Conservation (phyloP, 129 eudicot species). For the Ambrosia artemisiifolia region DNA sequence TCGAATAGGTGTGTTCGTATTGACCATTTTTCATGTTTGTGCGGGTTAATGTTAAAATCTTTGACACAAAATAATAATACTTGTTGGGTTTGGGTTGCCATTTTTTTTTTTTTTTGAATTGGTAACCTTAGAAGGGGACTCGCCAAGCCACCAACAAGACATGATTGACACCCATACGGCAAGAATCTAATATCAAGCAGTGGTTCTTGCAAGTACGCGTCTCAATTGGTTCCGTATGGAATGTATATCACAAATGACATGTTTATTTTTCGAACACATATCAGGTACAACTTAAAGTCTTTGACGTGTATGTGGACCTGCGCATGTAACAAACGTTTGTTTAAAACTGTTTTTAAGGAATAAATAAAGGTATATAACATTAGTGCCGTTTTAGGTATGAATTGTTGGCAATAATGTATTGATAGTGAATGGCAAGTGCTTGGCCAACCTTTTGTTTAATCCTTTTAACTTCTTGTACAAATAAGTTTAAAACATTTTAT, state of each 20-base stretch:
- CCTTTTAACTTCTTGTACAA: conserved; percentile 11
- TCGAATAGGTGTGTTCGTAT: too few species aligned
- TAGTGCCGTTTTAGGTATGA: conserved; percentile 14
- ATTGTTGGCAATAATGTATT: conserved; percentile 12
- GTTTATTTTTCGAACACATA: background rate
- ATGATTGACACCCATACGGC: too few species aligned
- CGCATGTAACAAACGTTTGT: conserved; percentile 9
- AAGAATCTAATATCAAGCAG: background rate
- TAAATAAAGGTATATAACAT: conserved; percentile 10
- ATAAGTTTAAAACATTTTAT: background rate
- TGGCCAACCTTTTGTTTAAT: conserved; percentile 3
- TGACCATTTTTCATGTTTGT: too few species aligned
- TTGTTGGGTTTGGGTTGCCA: too few species aligned
- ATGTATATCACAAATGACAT: background rate
- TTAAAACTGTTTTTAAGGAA: background rate
- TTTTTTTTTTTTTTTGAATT: too few species aligned
- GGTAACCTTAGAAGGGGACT: too few species aligned
- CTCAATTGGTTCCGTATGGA: background rate
- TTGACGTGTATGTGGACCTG: conserved; percentile 2
- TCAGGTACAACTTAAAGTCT: background rate
- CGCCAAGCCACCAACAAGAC: too few species aligned
- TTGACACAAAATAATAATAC: too few species aligned
- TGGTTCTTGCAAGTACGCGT: background rate
- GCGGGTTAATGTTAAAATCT: too few species aligned
- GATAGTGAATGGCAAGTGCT: conserved; percentile 13